A percentile compares a stretch with the other conserved stretches of the same genome.
phyloP scores from a whole-genome alignment of 192 early-diverging fungal species.

The Backusella mclennaniae region DNA sequence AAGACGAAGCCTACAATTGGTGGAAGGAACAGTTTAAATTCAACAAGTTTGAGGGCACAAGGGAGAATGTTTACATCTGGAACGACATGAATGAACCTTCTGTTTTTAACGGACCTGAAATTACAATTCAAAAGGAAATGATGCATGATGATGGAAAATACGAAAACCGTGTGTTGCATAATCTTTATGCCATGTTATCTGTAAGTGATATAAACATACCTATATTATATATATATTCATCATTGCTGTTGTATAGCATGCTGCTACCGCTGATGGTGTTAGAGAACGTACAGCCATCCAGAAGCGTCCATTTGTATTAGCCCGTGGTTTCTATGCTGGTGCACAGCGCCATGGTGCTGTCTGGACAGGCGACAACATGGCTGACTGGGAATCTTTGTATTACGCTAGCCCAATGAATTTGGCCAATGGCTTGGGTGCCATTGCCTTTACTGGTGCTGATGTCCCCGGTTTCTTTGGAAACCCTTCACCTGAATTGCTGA shows the following conservation, averaged over 20 bases:
- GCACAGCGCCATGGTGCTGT: slow-evolving; percentile 93
- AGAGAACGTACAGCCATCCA: slow-evolving; percentile 51
- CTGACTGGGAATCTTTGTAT: slow-evolving; percentile 84
- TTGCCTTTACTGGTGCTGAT: slow-evolving; percentile 92
- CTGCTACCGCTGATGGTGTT: slow-evolving; percentile 83
- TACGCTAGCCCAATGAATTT: slow-evolving; percentile 88
- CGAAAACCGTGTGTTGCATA: slow-evolving; percentile 97
- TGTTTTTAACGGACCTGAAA: slow-evolving; percentile 96
- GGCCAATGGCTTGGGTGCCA: slow-evolving; percentile 81
- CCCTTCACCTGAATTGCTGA: slow-evolving; percentile 82
- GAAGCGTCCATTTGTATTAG: slow-evolving; percentile 89
- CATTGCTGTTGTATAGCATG: slow-evolving; percentile 50
- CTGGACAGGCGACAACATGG: slow-evolving; percentile 98
- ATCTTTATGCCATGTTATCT: slow-evolving; percentile 86
- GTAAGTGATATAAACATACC: slow-evolving; percentile 30
- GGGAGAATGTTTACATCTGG: slow-evolving; percentile 85
- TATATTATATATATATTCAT: neutral
- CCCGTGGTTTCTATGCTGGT: slow-evolving; percentile 96
- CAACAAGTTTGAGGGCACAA: slow-evolving; percentile 82
- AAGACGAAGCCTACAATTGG: slow-evolving; percentile 75
- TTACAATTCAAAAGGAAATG: slow-evolving; percentile 93
- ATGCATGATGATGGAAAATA: slow-evolving; percentile 74
- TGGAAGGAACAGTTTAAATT: slow-evolving; percentile 78
- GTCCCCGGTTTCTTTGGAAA: slow-evolving; percentile 88
- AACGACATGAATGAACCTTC: slow-evolving; percentile 99